Base-by-base conservation (phyloP, 2,329 filamentous ascomycete species). In the Colletotrichum truncatum region DNA sequence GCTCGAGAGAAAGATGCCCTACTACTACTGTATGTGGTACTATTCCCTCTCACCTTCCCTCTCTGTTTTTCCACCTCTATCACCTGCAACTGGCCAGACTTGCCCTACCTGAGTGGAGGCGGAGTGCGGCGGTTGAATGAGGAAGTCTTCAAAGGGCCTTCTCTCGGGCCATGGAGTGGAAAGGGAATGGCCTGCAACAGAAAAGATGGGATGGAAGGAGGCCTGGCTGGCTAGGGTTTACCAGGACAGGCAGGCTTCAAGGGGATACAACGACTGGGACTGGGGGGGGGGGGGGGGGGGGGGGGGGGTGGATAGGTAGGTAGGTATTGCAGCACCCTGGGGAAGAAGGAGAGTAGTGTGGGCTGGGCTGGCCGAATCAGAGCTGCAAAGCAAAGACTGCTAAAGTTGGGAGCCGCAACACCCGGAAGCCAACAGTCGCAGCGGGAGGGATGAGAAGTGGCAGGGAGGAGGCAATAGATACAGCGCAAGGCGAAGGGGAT, bases 181-280 rank as follows among this genome's bases (percentile, higher is more conserved):
- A 64, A 41, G 16, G 61, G 39, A 54, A 60, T 53, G 39, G 46
- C 55, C 46, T 61, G 55, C 48, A 52, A 56, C 55, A 46, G 53
- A 46, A 58, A 18, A 34, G 45, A 38, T 45, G 12, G 30, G 46
- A 46, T 45, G 26, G 32, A 55, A 32, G 41, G 55, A n/a, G n/a
- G 45, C 32, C 55, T 48, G 25, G 41, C 41, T 58, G 25, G 38
- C 38, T 56, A 26, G 53, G 41, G 12, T 36, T 34, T 54, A 48
- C 46, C 46, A 28, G 61, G 61, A 48, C 45, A 59, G 39, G 61
- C 61, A 36, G 61, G 36, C 21, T 21, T 28, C 46, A 45, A 32
- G 18, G n/a, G 21, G 34, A n/a, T n/a, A n/a, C n/a, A n/a, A n/a
- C n/a, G n/a, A n/a, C n/a, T n/a, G n/a, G n/a, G n/a, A n/a, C 51